phyloP scores from a whole-genome alignment of 805 yeast species.

The Metschnikowia reukaufii region DNA sequence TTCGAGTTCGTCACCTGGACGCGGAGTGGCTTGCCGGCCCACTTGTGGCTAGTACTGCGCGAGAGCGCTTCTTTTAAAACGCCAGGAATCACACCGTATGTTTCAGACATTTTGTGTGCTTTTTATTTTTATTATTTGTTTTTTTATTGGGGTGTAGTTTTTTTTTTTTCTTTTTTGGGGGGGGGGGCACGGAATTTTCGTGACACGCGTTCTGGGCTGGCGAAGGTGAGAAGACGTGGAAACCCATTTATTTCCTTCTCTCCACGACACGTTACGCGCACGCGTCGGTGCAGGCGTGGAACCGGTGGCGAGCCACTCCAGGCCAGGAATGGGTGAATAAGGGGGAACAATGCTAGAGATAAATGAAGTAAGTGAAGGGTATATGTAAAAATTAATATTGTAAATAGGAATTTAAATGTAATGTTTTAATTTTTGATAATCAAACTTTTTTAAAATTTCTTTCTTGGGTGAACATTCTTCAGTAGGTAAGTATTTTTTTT shows the following conservation, averaged over 20 bases:
- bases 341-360: too few relatives aligned
- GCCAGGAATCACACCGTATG: conserved; percentile 26
- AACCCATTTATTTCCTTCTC: neutral
- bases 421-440: too few relatives aligned
- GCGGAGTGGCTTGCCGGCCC: conserved; percentile 30
- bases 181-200: neutral
- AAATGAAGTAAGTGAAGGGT: too few relatives aligned
- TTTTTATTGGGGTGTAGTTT: neutral
- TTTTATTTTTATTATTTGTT: neutral
- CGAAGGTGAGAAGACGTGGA: neutral
- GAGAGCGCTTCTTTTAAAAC: conserved; percentile 27
- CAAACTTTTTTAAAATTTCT: too few relatives aligned
- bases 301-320: neutral
- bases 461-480: too few relatives aligned
- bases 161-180: neutral
- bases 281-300: conserved; percentile 6
- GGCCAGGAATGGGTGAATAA: too few relatives aligned
- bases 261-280: conserved; percentile 2
- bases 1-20: conserved; percentile 38
- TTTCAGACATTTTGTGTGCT: conserved; percentile 16
- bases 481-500: too few relatives aligned
- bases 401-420: too few relatives aligned
- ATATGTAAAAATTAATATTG: too few relatives aligned
- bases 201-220: neutral
- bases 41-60: conserved; percentile 20